These are phyloP conservation scores for Acanthamoeba royreba DNA, from an alignment of 208 protist genomes.

Conservation along the genomic window DNA sequence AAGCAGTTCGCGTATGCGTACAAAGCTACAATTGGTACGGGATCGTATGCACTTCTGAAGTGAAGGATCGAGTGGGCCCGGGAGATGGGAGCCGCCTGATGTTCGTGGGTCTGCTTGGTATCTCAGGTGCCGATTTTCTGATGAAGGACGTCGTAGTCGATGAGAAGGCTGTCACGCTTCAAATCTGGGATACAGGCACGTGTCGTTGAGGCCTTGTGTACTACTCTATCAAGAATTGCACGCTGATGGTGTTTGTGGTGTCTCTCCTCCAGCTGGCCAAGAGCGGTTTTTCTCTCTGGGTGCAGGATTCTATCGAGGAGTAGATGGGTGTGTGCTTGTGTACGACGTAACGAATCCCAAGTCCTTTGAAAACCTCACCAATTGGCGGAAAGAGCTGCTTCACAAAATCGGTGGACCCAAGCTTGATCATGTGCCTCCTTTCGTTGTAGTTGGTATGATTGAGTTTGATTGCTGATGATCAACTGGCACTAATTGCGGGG, in stretches of 20 bases:
- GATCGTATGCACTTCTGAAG: too few relatives aligned
- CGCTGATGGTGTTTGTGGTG: not conserved
- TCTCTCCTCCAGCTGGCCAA: conserved; percentile 60
- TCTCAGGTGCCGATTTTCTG: conserved; percentile 11
- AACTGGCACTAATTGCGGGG: too few relatives aligned
- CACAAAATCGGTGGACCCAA: conserved; percentile 8
- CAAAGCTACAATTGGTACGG: not conserved
- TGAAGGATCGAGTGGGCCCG: too few relatives aligned
- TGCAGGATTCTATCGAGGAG: conserved; percentile 67
- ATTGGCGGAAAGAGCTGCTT: conserved; percentile 65
- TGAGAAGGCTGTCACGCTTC: not conserved
- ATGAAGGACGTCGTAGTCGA: not conserved
- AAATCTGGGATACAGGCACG: conserved; percentile 36
- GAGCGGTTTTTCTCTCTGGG: conserved; percentile 72
- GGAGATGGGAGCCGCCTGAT: too few relatives aligned
- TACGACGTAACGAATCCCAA: conserved; percentile 69
- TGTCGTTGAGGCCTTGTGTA: too few relatives aligned
- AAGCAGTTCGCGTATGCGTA: not conserved
- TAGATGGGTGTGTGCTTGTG: conserved; percentile 69
- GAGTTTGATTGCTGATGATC: too few relatives aligned
- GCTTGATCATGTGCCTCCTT: conserved; percentile 61
- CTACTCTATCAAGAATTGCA: not conserved
- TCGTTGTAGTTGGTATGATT: conserved; percentile 47
- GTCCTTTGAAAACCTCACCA: conserved; percentile 61
- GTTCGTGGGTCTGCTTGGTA: not conserved